Base-by-base conservation (phyloP, 176 grass and related monocot genomes). In the Oryza australiensis region DNA sequence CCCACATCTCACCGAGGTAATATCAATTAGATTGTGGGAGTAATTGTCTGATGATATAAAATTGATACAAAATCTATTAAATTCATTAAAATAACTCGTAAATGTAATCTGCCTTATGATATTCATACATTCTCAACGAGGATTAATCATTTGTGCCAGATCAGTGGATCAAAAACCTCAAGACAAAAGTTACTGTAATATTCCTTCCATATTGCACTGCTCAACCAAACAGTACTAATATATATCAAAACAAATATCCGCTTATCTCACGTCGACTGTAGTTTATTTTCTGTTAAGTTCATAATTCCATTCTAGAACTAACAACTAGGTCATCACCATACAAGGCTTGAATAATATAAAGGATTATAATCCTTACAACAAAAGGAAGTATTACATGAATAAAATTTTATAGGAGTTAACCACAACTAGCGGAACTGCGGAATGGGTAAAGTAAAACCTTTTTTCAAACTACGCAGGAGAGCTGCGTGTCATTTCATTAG, bases 241-340 rank as follows among this genome's bases (percentile, higher is more conserved):
- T 48, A 78, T 60, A 79, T 71, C 15, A 16, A 45, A 49, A 86
- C 24, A 72, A 79, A 66, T 7, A 72, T 64, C 30, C 55, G 68
- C 15, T 37, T 73, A 57, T 66, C 22, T 18, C 38, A 15, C 22
- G 38, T 64, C 64, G 2, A 34, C 59, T 75, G 57, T 18, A 38
- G 46, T 79, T 62, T 79, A 3, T 46, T 73, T 67, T 74, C 20
- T 84, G 34, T 73, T 66, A 55, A 87, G 48, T 46, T 12, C 23
- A 67, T 28, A 46, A 69, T 43, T 29, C 20, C 16, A 18, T 68
- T 68, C 22, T 12, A 68, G 18, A 46, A 48, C 48, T 51, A 20
- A 51, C 15, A 51, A 7, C 5, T 69, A 38, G 16, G n/a, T 3
- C 26, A 66, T 78, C 26, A 5, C 7, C 16, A 27, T 30, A 65